A percentile compares a stretch with the other conserved stretches of the same genome.
phyloP scores from a whole-genome alignment of 768 basidiomycete genomes.

The Lepiota brunneoincarnata region DNA sequence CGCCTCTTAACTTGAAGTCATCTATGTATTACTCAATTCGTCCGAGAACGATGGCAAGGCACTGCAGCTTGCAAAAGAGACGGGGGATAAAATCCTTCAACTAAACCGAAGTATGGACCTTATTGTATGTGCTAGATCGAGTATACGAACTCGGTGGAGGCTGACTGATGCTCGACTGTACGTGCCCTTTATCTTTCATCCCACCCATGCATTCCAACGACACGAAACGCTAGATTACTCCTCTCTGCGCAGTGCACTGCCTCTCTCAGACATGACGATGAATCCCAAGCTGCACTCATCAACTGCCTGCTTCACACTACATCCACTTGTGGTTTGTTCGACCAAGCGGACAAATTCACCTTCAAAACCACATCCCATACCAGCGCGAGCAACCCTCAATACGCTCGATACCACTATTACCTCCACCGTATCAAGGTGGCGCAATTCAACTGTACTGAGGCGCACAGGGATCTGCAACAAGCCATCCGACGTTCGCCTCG shows the following conservation, averaged over 20 bases:
- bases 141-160: slow-evolving; percentile 77
- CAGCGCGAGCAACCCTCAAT: slow-evolving; percentile 86
- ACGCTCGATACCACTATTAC: slow-evolving; percentile 92
- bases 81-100: slow-evolving; percentile 75
- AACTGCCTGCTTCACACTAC: slow-evolving; percentile 91
- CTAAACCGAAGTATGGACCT: slow-evolving; percentile 92
- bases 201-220: neutral
- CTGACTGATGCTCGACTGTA: slow-evolving; percentile 82
- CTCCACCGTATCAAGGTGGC: slow-evolving; percentile 91
- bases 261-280: slow-evolving; percentile 84
- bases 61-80: slow-evolving; percentile 64
- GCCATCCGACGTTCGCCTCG: slow-evolving; percentile 92
- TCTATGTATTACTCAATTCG: slow-evolving; percentile 68
- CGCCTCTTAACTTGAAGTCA: slow-evolving; percentile 81
- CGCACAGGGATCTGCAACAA: slow-evolving; percentile 88
- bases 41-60: slow-evolving; percentile 63
- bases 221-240: slow-evolving; percentile 50
- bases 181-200: slow-evolving; percentile 24
- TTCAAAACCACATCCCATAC: slow-evolving; percentile 90
- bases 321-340: slow-evolving; percentile 85
- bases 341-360: slow-evolving; percentile 95
- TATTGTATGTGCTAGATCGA: slow-evolving; percentile 88
- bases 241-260: slow-evolving; percentile 90
- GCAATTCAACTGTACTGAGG: slow-evolving; percentile 90
- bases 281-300: slow-evolving; percentile 89